These are phyloP conservation scores for Diaporthe citriasiana DNA, from an alignment of 2,329 filamentous ascomycete species.

Conservation along the genomic window DNA sequence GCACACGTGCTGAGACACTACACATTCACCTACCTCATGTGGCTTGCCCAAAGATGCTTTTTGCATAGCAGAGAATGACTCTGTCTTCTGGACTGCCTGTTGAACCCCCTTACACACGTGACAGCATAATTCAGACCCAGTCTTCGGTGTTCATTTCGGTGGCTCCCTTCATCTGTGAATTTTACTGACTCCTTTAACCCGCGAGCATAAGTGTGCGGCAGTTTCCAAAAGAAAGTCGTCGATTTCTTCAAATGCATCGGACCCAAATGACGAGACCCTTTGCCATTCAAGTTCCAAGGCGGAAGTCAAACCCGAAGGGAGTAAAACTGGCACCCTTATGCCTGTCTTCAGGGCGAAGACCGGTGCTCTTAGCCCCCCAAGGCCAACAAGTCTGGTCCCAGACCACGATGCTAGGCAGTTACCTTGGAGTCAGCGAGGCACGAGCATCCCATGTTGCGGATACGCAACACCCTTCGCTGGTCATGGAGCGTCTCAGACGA, in stretches of 20 bases:
- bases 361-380: background rate
- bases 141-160: no score
- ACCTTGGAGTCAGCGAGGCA: background rate
- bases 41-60: no score
- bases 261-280: background rate
- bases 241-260: background rate
- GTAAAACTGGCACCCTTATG: background rate
- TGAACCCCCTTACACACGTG: no score
- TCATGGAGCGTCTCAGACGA: background rate
- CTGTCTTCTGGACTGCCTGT: no score
- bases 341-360: background rate
- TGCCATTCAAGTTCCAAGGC: background rate
- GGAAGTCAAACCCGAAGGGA: background rate
- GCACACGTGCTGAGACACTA: no score
- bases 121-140: no score
- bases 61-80: no score
- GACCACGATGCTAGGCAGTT: background rate
- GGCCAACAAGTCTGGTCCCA: background rate
- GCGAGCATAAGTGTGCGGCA: no score
- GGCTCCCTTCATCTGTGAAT: no score
- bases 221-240: background rate
- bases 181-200: no score
- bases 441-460: background rate
- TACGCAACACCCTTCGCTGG: background rate
- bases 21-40: no score